A percentile compares a stretch with the other conserved stretches of the same genome.
These are phyloP conservation scores for Hansenula sp. DNA, from an alignment of 1,139 yeast genomes.

Conservation along the genomic window DNA sequence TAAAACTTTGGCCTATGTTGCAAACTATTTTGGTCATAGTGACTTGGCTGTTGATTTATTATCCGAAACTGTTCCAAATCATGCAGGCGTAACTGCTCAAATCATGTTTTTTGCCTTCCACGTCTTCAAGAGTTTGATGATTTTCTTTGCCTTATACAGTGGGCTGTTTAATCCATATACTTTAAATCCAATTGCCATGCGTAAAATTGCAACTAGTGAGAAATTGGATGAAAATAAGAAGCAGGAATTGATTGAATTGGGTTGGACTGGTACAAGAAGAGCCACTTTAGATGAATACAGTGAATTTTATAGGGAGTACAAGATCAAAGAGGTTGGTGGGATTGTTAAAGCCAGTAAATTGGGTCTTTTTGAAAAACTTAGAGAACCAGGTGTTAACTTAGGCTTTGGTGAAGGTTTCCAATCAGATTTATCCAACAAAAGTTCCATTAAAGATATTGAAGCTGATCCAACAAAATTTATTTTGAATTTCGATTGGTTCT, in stretches of 20 bases:
- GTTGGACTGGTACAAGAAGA: slow-evolving; percentile 91
- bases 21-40: slow-evolving; percentile 30
- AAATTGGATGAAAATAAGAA: slow-evolving; percentile 27
- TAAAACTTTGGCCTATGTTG: slow-evolving; percentile 31
- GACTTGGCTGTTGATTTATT: slow-evolving; percentile 42
- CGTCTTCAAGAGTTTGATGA: slow-evolving; percentile 50
- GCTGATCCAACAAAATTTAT: slow-evolving; percentile 36
- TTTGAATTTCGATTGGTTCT: slow-evolving; percentile 50
- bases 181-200: slow-evolving; percentile 38
- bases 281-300: slow-evolving; percentile 70
- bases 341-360: slow-evolving; percentile 72
- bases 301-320: slow-evolving; percentile 62
- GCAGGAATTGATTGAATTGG: slow-evolving; percentile 62
- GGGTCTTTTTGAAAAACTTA: slow-evolving; percentile 62
- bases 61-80: slow-evolving; percentile 39
- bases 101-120: slow-evolving; percentile 70
- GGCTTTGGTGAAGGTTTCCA: slow-evolving; percentile 80
- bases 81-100: slow-evolving; percentile 48
- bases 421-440: slow-evolving; percentile 44
- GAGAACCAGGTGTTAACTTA: slow-evolving; percentile 58
- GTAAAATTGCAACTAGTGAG: slow-evolving; percentile 21
- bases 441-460: slow-evolving; percentile 28
- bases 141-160: slow-evolving; percentile 55
- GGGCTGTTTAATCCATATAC: slow-evolving; percentile 79
- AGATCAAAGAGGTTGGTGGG: slow-evolving; percentile 71